These are phyloP conservation scores for Westerdykella aurantiaca DNA, from an alignment of 2,329 filamentous ascomycete species.

Conservation along the genomic window DNA sequence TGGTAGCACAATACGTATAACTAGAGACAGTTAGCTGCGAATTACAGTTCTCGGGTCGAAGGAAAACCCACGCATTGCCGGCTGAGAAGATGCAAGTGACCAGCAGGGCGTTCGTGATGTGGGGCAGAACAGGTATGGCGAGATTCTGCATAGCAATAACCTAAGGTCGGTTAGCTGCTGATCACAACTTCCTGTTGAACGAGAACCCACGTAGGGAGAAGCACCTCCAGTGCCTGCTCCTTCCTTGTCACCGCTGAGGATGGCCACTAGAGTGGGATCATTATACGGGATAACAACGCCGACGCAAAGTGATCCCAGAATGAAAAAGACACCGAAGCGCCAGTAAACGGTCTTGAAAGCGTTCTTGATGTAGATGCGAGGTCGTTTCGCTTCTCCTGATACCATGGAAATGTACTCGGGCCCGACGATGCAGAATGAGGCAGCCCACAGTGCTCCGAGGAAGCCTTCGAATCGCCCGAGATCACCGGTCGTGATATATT, in stretches of 20 bases:
- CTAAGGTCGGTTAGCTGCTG: too few relatives aligned
- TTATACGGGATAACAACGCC: constrained; percentile 55
- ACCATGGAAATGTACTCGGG: constrained; percentile 48
- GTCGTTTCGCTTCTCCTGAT: constrained; percentile 43
- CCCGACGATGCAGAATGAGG: constrained; percentile 45
- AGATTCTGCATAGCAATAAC: constrained; percentile 54
- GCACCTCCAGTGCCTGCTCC: constrained; percentile 48
- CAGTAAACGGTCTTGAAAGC: constrained; percentile 47
- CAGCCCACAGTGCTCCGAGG: constrained; percentile 37
- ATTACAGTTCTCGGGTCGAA: too few relatives aligned
- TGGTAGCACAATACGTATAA: constrained; percentile 49
- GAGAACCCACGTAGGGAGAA: constrained; percentile 48
- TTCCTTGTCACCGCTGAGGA: constrained; percentile 20
- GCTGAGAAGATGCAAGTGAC: constrained; percentile 53
- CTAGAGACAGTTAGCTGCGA: too few relatives aligned
- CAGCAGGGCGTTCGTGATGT: constrained; percentile 53
- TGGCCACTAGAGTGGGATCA: constrained; percentile 63
- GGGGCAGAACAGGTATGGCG: constrained; percentile 49
- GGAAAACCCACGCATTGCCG: constrained; percentile 42
- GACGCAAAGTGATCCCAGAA: constrained; percentile 41
- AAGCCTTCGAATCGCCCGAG: constrained; percentile 30
- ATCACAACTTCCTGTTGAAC: too few relatives aligned
- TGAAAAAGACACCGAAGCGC: constrained; percentile 45
- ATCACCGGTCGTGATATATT: constrained; percentile 17
- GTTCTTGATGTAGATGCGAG: constrained; percentile 43